These are phyloP conservation scores for Mortierella sp. DNA, from an alignment of 371 early-diverging fungal species.

Conservation along the genomic window DNA sequence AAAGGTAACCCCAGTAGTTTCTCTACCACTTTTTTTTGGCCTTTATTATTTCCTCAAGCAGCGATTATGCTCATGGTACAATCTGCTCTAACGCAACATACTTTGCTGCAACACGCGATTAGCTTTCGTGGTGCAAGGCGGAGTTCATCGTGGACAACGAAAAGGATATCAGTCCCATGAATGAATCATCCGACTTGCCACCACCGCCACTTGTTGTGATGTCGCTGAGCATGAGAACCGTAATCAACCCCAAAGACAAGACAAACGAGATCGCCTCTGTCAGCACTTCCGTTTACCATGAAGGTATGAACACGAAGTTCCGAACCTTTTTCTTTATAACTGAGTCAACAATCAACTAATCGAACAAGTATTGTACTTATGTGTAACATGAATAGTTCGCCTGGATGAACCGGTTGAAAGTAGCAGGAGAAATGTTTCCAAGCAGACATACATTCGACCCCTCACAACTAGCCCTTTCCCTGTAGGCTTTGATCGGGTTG, in stretches of 20 bases:
- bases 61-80: not conserved
- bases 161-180: constrained; percentile 75
- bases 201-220: constrained; percentile 89
- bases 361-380: too few relatives aligned
- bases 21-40: not conserved
- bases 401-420: constrained; percentile 49
- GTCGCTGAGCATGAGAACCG: constrained; percentile 86
- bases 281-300: constrained; percentile 43
- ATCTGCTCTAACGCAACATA: not conserved
- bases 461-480: constrained; percentile 63
- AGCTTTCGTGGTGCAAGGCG: constrained; percentile 90
- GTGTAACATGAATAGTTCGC: constrained; percentile 27
- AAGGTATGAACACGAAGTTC: constrained; percentile 26
- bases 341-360: not conserved
- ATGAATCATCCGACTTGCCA: constrained; percentile 66
- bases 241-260: constrained; percentile 84
- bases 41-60: not conserved
- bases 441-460: constrained; percentile 52
- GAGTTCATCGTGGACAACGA: constrained; percentile 81
- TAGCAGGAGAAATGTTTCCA: constrained; percentile 34
- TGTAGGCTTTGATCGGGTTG: constrained; percentile 60
- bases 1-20: constrained; percentile 56
- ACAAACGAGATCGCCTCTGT: constrained; percentile 89
- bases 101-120: not conserved
- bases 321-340: too few relatives aligned